Evolutionary conservation across 352 stramenopile species (phyloP), one percentile per base, ranked within the genome.

Genomic region (Detonula confervacea): DNA sequence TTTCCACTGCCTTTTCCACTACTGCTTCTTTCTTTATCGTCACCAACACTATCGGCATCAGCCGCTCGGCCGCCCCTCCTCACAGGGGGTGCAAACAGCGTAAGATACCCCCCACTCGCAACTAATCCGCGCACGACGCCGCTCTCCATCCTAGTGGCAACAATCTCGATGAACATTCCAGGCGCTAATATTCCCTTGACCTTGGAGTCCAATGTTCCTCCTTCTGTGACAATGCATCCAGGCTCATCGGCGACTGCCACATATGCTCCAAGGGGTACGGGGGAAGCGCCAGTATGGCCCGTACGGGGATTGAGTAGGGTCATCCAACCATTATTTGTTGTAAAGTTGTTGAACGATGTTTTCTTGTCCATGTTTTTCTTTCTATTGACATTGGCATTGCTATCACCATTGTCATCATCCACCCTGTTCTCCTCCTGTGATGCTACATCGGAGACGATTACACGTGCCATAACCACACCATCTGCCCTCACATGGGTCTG

Each of bases 271-370:
- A 82, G 24, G 5, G 65, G 65, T 25, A 82, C 73, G 5, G 73
- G 73, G 20, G 52, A 44, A 22, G 65, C 65, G 7, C 54, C 59
- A 20, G 18, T 54, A 0, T 55, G 18, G 11, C 63, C 73, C 0
- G 69, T 68, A 18, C 68, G 33, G 33, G 71, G 61, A 60, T 83
- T 77, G 24, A 83, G 33, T 0, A 83, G 66, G 27, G 14, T 57
- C 25, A 83, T 83, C 74, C 74, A 83, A 18, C 74, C 74, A 27
- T 39, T 74, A 44, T n/a, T n/a, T n/a, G n/a, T n/a, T n/a, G n/a
- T n/a, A n/a, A n/a, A n/a, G n/a, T n/a, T n/a, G n/a, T n/a, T n/a
- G n/a, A n/a, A n/a, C n/a, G 54, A 24, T 22, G 54, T 69, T 30
- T 64, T 56, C 1, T 22, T 24, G 11, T 22, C n/a, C n/a, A n/a